Evolutionary conservation across 2,329 filamentous ascomycete genomes (phyloP), one percentile per base, ranked within the genome.

Genomic region (Alternaria viburni): DNA sequence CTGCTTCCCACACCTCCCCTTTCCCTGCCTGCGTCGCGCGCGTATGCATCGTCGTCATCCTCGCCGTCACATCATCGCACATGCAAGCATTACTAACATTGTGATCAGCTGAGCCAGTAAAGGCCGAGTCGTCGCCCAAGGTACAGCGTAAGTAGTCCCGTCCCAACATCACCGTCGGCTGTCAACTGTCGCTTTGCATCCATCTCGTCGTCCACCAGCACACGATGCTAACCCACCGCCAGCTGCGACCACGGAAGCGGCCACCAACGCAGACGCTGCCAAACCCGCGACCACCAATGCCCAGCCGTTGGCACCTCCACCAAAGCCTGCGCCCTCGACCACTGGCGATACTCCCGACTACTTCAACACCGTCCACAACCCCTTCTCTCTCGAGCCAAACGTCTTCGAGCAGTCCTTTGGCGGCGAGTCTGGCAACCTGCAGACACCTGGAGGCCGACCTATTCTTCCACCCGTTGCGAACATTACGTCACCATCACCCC

Each of bases 401-500:
- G 95, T 96, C 9, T 98, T 99, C 76, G 96, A 98, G 80, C 93
- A 96, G 81, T 97, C 95, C 7, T 99, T 99, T 79, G 90, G 89
- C 58, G 72, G 68, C 32, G 69, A 69, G 45, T 69, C 68, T 67
- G 70, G 68, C 63, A 67, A 50, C 50, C 83, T 89, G 71, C 93
- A 97, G 79, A 97, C 95, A 30, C 93, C 95, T 15, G 76, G 74
- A 47, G 92, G 93, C 32, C 85, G 90, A 75, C 86, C 87, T 43
- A 90, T 97, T 75, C 85, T 99, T 66, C 96, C 96, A 54, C 92
- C 94, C 15, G 93, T 98, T 71, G 93, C 93, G 50, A 88, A 93
- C 67, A 87, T 99, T 73, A 96, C 96, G 23, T 98, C 96, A 50
- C 95, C 96, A 7, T 89, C 93, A 21, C 87, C 96, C 19, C 82